Base-by-base conservation (phyloP, 177 flowering plant genomes). In the Vitis hybrid region DNA sequence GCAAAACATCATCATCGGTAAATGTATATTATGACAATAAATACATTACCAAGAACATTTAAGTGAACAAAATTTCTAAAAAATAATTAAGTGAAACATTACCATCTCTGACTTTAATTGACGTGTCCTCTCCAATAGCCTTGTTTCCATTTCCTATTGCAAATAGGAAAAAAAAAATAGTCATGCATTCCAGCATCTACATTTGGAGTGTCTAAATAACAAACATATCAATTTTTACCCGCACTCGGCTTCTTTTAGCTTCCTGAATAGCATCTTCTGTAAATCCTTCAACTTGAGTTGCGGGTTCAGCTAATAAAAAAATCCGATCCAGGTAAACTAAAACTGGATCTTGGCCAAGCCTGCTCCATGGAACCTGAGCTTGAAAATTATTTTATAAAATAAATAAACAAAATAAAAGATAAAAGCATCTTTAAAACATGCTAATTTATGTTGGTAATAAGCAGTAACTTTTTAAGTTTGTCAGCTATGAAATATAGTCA, bases 331-430 rank as follows among this genome's bases (percentile, higher is more conserved):
- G 76, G 70, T 85, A 80, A 69, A 96, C 97, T 64, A 92, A 66
- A 69, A 96, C 99, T 13, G 99, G 99, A 71, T 96, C 99, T 75
- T 96, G 98, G 66, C 99, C 99, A 73, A 96, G 88, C 87, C 97
- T 90, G 83, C 99, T 96, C 99, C 99, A 96, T 23, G 99, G 99
- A 74, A 96, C 97, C 99, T 96, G 76, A 18, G 59, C 72, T 60
- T 34, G 18, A 30, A 56, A 67, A 73, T 30, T 7, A 39, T 39
- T 39, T 39, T 39, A 39, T 39, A 39, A 39, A 39, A 39, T 7
- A 39, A 39, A 4, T 39, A 39, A 26, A 26, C 30, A 26, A 26
- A 26, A 39, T 39, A 39, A 39, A 39, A 39, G 6, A 4, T 17
- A 70, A 64, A 59, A 17, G 19, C 23, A 18, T 30, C 18, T 19